These are phyloP conservation scores for Aspergillus pseudoterreus DNA, from an alignment of 2,329 filamentous ascomycete species.

Conservation along the genomic window DNA sequence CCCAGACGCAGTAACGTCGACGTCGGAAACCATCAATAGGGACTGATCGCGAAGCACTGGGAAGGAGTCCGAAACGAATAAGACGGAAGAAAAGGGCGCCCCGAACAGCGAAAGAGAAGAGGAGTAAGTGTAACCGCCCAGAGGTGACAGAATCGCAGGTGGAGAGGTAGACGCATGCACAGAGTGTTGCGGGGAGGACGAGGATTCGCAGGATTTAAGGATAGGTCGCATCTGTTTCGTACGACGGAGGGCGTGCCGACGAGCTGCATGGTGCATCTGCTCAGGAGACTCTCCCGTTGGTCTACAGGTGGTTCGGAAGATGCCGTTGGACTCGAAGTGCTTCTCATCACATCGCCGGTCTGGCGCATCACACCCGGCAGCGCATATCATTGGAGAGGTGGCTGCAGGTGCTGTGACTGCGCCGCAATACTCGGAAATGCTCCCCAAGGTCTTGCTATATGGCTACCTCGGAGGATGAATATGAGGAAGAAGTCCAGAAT, in stretches of 20 bases:
- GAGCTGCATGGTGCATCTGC: not conserved
- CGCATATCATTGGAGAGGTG: slow-evolving; percentile 7
- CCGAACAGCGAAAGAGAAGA: slow-evolving; percentile 1
- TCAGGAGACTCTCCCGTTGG: slow-evolving; percentile 12
- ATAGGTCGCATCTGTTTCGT: not conserved
- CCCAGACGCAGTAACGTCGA: too few relatives aligned
- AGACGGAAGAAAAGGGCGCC: not conserved
- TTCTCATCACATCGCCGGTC: slow-evolving; percentile 19
- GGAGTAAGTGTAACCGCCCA: slow-evolving; percentile 8
- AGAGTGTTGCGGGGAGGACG: slow-evolving; percentile 9
- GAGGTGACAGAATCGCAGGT: slow-evolving; percentile 5
- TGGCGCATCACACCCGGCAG: slow-evolving; percentile 12
- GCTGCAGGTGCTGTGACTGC: slow-evolving; percentile 4
- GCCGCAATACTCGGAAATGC: slow-evolving; percentile 3
- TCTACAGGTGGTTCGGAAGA: slow-evolving; percentile 11
- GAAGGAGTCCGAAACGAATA: not conserved
- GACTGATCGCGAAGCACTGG: too few relatives aligned
- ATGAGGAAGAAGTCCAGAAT: too few relatives aligned
- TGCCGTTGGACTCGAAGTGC: slow-evolving; percentile 11
- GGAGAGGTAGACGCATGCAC: slow-evolving; percentile 2
- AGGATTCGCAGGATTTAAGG: slow-evolving; percentile 6
- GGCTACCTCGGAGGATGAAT: too few relatives aligned
- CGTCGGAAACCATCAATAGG: too few relatives aligned
- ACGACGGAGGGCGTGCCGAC: not conserved
- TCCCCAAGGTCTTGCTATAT: not conserved